These are phyloP conservation scores for Prunus dulcis DNA, from an alignment of 306 rosid species.

Conservation along the genomic window DNA sequence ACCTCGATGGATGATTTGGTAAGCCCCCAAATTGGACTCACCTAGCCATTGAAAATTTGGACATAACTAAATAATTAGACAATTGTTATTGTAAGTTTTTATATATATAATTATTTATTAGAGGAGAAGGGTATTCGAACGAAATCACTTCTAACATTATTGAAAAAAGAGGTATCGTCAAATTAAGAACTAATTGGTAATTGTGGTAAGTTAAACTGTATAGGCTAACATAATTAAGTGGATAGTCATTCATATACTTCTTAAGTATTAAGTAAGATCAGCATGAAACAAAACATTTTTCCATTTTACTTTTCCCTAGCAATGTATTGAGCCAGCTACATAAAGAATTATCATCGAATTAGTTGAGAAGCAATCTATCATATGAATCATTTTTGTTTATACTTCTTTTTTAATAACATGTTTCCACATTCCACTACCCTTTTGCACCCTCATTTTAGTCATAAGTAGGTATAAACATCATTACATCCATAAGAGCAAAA, in stretches of 20 bases:
- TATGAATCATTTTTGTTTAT: background rate
- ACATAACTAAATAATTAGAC: background rate
- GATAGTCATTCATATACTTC: too few relatives aligned
- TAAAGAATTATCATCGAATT: background rate
- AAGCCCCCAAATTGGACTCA: slow-evolving; percentile 3
- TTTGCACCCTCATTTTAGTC: background rate
- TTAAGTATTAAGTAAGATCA: too few relatives aligned
- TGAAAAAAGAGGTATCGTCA: too few relatives aligned
- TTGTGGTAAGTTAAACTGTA: too few relatives aligned
- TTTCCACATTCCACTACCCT: background rate
- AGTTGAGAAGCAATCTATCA: background rate
- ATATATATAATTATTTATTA: too few relatives aligned
- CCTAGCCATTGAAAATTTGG: background rate
- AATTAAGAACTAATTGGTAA: too few relatives aligned
- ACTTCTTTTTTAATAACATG: background rate
- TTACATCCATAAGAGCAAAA: background rate
- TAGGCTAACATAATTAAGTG: too few relatives aligned
- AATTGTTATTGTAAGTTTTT: too few relatives aligned
- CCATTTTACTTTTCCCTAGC: too few relatives aligned
- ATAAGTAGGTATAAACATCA: background rate
- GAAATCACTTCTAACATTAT: too few relatives aligned
- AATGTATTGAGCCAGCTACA: background rate
- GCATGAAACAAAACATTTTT: too few relatives aligned
- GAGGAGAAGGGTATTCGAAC: too few relatives aligned
- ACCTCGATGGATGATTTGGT: slow-evolving; percentile 9